Evolutionary conservation across 139 green algal species (phyloP).

Genomic region (Microglena sp.): DNA sequence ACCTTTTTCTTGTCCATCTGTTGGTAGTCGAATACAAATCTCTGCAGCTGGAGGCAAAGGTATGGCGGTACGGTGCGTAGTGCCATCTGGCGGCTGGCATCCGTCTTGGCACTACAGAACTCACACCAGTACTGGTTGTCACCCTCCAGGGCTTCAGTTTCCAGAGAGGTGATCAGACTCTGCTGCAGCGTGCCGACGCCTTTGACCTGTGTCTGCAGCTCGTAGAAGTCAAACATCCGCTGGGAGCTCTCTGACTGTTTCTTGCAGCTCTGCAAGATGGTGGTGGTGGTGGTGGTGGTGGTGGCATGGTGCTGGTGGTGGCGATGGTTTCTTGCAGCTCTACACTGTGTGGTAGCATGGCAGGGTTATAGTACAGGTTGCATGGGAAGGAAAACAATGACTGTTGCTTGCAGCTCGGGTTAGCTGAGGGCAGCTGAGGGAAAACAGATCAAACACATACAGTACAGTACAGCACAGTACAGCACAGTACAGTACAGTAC

Average conservation of each 20-base stretch:
- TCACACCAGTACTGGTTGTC: slow-evolving; percentile 83
- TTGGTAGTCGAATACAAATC: slow-evolving; percentile 85
- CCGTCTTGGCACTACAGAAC: slow-evolving; percentile 48
- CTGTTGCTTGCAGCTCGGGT: no score
- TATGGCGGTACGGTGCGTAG: slow-evolving; percentile 65
- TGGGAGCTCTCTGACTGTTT: slow-evolving; percentile 29
- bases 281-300: no score
- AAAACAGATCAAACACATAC: no score
- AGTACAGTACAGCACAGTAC: no score
- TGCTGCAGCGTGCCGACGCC: slow-evolving; percentile 24
- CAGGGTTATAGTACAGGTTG: no score
- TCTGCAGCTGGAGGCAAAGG: slow-evolving; percentile 77
- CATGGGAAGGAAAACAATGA: no score
- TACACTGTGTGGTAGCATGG: no score
- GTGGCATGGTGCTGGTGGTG: no score
- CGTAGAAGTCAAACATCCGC: slow-evolving; percentile 63
- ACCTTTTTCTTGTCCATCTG: slow-evolving; percentile 71
- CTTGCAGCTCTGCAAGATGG: slow-evolving; percentile 34
- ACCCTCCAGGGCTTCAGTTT: slow-evolving; percentile 58
- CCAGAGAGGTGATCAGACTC: slow-evolving; percentile 36
- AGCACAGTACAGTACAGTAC: no score
- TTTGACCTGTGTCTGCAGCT: slow-evolving; percentile 73
- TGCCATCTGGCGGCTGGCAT: slow-evolving; percentile 59
- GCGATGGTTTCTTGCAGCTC: not conserved
- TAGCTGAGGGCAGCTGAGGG: no score